A percentile compares a stretch with the other conserved stretches of the same genome.
These are phyloP conservation scores for Eutrema japonicum DNA, from an alignment of 345 rosid species.

Conservation along the genomic window DNA sequence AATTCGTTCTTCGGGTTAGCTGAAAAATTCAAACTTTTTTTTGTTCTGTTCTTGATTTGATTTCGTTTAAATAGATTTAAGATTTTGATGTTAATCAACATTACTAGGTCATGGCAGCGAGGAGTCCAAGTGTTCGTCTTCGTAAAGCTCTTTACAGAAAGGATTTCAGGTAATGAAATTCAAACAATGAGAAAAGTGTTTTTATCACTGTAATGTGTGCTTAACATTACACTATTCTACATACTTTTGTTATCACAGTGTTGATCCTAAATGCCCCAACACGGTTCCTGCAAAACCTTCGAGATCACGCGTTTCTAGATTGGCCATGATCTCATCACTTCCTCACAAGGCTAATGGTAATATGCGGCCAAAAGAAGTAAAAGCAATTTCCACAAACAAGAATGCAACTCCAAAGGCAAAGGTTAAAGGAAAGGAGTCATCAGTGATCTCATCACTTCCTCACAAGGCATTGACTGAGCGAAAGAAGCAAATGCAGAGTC, in stretches of 20 bases:
- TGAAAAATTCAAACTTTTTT: background rate
- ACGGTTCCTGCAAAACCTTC: slow-evolving; percentile 87
- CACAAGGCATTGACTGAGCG: slow-evolving; percentile 62
- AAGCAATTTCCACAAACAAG: slow-evolving; percentile 42
- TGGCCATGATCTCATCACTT: slow-evolving; percentile 81
- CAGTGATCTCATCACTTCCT: slow-evolving; percentile 37
- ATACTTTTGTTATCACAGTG: slow-evolving; percentile 36
- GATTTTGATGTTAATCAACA: slow-evolving; percentile 31
- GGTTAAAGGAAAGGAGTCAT: slow-evolving; percentile 43
- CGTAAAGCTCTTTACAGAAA: slow-evolving; percentile 60
- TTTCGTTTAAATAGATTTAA: background rate
- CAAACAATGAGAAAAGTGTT: background rate
- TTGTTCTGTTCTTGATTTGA: slow-evolving; percentile 1
- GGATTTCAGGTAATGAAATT: slow-evolving; percentile 51
- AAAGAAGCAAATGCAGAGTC: slow-evolving; percentile 53
- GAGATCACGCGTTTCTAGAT: slow-evolving; percentile 59
- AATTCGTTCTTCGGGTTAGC: slow-evolving; percentile 87
- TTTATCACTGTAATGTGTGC: slow-evolving; percentile 16
- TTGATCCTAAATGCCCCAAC: slow-evolving; percentile 63
- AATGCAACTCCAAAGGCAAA: slow-evolving; percentile 54
- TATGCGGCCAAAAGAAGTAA: slow-evolving; percentile 41
- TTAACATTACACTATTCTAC: slow-evolving; percentile 5
- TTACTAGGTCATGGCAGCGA: slow-evolving; percentile 90
- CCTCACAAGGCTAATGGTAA: slow-evolving; percentile 55
- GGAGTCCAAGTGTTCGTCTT: slow-evolving; percentile 85